Evolutionary conservation across 2,329 filamentous ascomycete species (phyloP).

Genomic region (Byssothecium circinans): DNA sequence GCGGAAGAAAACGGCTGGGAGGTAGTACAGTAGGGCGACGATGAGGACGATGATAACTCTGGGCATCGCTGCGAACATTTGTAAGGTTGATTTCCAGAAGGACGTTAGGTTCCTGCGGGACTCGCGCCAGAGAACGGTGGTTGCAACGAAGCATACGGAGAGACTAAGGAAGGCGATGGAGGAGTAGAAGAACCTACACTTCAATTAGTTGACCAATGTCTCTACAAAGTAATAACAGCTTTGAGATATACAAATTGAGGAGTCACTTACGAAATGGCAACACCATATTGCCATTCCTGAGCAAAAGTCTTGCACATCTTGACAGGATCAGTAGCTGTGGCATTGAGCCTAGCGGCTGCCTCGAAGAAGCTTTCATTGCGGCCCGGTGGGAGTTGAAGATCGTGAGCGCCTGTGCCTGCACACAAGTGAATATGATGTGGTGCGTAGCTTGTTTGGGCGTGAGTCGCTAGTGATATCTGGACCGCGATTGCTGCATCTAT

Average conservation of each 20-base stretch:
- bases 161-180: constrained; percentile 17
- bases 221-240: no score
- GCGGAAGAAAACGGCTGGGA: constrained; percentile 19
- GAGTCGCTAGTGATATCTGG: constrained; percentile 3
- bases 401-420: constrained; percentile 7
- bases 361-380: constrained; percentile 34
- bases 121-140: background rate
- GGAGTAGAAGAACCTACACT: constrained; percentile 13
- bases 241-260: background rate
- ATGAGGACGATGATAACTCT: constrained; percentile 3
- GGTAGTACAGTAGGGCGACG: constrained; percentile 3
- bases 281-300: constrained; percentile 24
- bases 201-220: background rate
- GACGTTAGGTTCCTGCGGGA: constrained; percentile 1
- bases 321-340: constrained; percentile 13
- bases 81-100: background rate
- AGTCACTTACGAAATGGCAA: constrained; percentile 19
- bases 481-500: constrained; percentile 12
- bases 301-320: constrained; percentile 28
- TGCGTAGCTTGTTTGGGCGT: constrained; percentile 8
- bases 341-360: constrained; percentile 25
- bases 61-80: constrained; percentile 1
- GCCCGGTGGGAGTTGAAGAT: constrained; percentile 14
- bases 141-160: constrained; percentile 5
- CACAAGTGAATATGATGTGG: constrained; percentile 10